Evolutionary conservation across 768 basidiomycete genomes (phyloP).

Genomic region (Leccinum disarticulatum): DNA sequence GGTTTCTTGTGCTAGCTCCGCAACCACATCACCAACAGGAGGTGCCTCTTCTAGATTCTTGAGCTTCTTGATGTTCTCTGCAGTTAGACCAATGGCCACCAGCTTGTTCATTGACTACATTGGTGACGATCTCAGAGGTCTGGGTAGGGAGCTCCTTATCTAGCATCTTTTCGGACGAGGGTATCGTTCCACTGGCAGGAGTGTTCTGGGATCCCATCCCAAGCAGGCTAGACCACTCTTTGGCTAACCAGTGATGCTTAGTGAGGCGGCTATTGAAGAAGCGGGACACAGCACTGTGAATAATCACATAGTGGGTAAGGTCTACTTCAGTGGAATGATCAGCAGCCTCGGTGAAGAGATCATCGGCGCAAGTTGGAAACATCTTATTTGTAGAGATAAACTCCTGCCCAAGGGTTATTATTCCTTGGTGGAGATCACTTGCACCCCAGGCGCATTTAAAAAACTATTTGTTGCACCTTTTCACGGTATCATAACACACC

Average conservation of each 20-base stretch:
- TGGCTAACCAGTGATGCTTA: constrained; percentile 5
- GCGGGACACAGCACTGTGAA: not conserved
- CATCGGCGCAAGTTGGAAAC: constrained; percentile 3
- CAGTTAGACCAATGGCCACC: not conserved
- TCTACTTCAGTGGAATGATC: constrained; percentile 11
- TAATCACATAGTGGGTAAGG: not conserved
- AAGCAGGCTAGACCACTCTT: constrained; percentile 5
- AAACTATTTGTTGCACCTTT: not conserved
- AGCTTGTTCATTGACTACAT: not conserved
- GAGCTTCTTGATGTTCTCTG: not conserved
- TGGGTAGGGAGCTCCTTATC: not conserved
- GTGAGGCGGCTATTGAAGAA: not conserved
- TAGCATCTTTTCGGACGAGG: not conserved
- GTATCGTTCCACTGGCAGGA: not conserved
- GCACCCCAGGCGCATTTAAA: constrained; percentile 8
- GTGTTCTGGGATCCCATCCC: not conserved
- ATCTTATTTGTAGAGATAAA: constrained; percentile 10
- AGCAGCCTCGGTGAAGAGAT: constrained; percentile 9
- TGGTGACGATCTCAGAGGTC: not conserved
- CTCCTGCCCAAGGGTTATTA: constrained; percentile 5
- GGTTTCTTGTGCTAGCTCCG: not conserved
- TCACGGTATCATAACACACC: not conserved
- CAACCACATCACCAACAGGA: not conserved
- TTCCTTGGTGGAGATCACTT: constrained; percentile 4
- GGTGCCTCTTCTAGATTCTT: not conserved